A percentile compares a stretch with the other conserved stretches of the same genome.
These are phyloP conservation scores for Glaciozyma martinii DNA, from an alignment of 768 basidiomycete species.

Conservation along the genomic window DNA sequence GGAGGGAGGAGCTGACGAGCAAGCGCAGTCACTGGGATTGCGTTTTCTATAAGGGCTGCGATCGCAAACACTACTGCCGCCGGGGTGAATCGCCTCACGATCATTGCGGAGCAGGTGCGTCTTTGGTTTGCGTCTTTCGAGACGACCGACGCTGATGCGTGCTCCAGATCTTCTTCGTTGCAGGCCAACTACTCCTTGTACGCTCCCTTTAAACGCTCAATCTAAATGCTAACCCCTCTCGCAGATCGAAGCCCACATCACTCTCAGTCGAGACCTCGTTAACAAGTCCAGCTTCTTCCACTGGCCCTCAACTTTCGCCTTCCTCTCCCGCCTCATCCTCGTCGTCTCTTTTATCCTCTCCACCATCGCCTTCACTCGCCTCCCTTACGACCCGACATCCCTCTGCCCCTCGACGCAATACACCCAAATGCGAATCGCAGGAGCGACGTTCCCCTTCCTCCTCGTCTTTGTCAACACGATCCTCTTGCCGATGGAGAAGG, in stretches of 20 bases:
- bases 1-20: background rate
- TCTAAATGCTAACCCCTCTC: background rate
- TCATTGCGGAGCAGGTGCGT: background rate
- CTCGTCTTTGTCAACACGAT: slow-evolving; percentile 29
- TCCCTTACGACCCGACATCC: background rate
- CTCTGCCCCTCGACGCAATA: background rate
- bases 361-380: slow-evolving; percentile 1
- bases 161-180: too few species aligned
- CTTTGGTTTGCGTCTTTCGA: too few species aligned
- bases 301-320: slow-evolving; percentile 5
- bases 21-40: background rate
- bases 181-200: background rate
- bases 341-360: slow-evolving; percentile 3
- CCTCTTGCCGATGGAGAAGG: slow-evolving; percentile 7
- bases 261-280: slow-evolving; percentile 1
- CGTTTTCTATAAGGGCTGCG: slow-evolving; percentile 10
- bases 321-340: slow-evolving; percentile 1
- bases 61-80: background rate
- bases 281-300: background rate
- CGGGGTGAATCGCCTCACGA: background rate
- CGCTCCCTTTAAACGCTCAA: background rate
- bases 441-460: background rate
- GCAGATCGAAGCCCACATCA: background rate
- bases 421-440: slow-evolving; percentile 3
- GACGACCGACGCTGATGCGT: too few species aligned